phyloP scores from a whole-genome alignment of 2,329 filamentous ascomycete species.

The Microsporum audouinii region DNA sequence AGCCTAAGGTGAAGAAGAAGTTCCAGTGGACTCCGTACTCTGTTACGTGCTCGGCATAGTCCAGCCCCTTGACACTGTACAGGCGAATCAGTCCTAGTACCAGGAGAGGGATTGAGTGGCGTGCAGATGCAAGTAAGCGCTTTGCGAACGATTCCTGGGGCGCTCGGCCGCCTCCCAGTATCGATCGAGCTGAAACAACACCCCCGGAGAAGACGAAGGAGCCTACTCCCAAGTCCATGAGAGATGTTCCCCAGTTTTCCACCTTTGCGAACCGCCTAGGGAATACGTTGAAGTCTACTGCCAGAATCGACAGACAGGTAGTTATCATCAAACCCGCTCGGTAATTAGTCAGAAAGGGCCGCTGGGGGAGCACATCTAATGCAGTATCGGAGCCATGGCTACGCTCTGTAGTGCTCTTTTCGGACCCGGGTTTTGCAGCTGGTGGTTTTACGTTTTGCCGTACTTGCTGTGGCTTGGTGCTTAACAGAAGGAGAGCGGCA shows the following conservation, averaged over 20 bases:
- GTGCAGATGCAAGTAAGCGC: conserved; percentile 55
- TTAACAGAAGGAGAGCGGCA: conserved; percentile 50
- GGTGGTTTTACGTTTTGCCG: conserved; percentile 28
- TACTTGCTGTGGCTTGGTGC: conserved; percentile 20
- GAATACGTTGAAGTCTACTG: conserved; percentile 89
- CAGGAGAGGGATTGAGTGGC: conserved; percentile 74
- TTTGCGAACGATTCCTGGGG: conserved; percentile 34
- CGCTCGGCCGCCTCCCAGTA: conserved; percentile 51
- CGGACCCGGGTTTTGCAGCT: conserved; percentile 13
- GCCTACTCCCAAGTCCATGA: conserved; percentile 96
- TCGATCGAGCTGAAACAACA: conserved; percentile 72
- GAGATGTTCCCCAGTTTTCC: conserved; percentile 97
- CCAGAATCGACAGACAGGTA: conserved; percentile 86
- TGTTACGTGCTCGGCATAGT: conserved; percentile 93
- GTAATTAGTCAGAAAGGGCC: conserved; percentile 87
- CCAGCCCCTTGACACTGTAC: conserved; percentile 80
- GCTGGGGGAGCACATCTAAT: conserved; percentile 55
- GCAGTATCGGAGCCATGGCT: conserved; percentile 13
- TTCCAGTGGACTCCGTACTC: conserved; percentile 99
- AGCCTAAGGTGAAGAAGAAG: conserved; percentile 92
- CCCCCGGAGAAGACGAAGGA: conserved; percentile 95
- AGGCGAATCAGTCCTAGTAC: conserved; percentile 69
- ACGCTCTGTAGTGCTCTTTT: conserved; percentile 13
- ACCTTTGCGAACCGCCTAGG: conserved; percentile 93
- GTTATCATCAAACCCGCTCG: conserved; percentile 82